Percentiles rank a stretch among this genome's conserved stretches.
phyloP scores from a whole-genome alignment of 2,329 filamentous ascomycete genomes.

The Phaeosphaeria sp. region DNA sequence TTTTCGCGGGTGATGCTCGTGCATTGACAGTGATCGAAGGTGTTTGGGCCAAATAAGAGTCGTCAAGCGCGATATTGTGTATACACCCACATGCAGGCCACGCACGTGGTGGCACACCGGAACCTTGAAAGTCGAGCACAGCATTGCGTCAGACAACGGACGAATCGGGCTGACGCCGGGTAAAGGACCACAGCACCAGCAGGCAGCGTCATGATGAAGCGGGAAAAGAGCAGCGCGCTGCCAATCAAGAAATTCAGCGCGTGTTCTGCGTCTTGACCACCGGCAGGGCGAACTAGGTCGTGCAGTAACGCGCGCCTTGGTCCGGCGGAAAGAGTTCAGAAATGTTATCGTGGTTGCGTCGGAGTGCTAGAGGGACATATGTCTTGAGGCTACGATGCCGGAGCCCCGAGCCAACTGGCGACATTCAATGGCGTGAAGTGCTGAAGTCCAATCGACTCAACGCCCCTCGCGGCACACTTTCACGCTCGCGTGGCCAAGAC shows the following conservation, averaged over 20 bases:
- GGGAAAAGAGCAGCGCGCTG: neutral
- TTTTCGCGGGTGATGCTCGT: neutral
- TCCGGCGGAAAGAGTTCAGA: neutral
- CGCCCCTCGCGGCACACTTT: neutral
- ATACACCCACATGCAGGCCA: neutral
- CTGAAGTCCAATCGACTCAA: neutral
- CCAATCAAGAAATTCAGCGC: neutral
- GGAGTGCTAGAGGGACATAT: neutral
- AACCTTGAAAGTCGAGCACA: neutral
- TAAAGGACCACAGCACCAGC: neutral
- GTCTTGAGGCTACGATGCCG: neutral
- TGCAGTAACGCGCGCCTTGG: neutral
- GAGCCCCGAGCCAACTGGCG: neutral
- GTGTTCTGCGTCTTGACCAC: neutral
- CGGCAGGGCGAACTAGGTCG: neutral
- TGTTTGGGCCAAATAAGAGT: neutral
- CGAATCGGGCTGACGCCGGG: constrained; percentile 5
- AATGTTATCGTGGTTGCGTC: neutral
- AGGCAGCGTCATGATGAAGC: neutral
- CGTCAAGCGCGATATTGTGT: neutral
- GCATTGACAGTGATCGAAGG: neutral
- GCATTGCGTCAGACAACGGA: neutral
- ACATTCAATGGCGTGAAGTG: neutral
- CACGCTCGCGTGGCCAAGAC: neutral
- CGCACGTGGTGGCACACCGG: constrained; percentile 1